Evolutionary conservation across 2,329 filamentous ascomycete genomes (phyloP).

Genomic region (Xylaria multiplex): DNA sequence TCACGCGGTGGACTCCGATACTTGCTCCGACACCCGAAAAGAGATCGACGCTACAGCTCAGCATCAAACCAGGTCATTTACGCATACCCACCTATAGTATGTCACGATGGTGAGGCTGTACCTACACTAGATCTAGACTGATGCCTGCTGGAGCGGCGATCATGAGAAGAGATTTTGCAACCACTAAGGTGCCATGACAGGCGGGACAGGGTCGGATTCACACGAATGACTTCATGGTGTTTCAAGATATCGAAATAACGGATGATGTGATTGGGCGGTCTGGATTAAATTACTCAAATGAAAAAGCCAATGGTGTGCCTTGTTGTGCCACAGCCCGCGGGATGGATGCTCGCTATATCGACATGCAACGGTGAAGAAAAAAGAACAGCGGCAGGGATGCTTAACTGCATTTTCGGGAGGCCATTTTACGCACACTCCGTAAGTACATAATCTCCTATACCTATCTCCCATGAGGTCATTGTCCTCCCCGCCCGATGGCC

Average conservation of each 20-base stretch:
- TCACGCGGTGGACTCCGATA: neutral
- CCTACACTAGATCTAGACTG: constrained; percentile 5
- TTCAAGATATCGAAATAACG: constrained; percentile 31
- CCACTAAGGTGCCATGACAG: constrained; percentile 25
- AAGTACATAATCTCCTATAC: neutral
- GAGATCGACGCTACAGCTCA: constrained; percentile 17
- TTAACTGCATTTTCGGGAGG: constrained; percentile 22
- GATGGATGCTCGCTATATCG: constrained; percentile 21
- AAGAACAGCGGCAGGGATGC: constrained; percentile 17
- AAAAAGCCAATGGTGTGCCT: constrained; percentile 26
- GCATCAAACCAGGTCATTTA: neutral
- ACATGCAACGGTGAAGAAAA: constrained; percentile 31
- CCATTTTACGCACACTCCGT: neutral
- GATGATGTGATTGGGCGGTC: constrained; percentile 25
- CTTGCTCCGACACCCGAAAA: neutral
- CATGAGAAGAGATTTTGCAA: constrained; percentile 15
- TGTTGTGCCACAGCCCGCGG: constrained; percentile 16
- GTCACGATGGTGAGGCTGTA: constrained; percentile 20
- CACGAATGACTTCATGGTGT: constrained; percentile 22
- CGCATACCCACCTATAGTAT: neutral
- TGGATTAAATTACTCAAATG: constrained; percentile 20
- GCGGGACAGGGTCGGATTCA: constrained; percentile 17
- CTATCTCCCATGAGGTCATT: neutral
- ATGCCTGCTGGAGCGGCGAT: constrained; percentile 15
- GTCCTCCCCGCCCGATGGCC: too few species aligned